Evolutionary conservation across 2,329 filamentous ascomycete genomes (phyloP).

Genomic region (Fusarium sp.): DNA sequence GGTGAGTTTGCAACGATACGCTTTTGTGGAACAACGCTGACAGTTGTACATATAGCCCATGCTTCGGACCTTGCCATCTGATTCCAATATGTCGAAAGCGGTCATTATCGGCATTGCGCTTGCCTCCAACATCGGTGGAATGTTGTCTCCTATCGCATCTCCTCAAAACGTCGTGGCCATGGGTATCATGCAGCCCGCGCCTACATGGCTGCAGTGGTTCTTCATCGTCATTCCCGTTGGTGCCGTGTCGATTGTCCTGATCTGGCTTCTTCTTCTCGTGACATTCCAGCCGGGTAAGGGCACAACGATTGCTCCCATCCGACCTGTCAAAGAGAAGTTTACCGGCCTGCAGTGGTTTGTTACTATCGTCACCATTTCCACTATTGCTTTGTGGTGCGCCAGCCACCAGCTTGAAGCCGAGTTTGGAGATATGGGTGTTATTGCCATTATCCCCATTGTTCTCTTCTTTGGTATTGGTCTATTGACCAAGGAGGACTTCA

Average conservation of each 20-base stretch:
- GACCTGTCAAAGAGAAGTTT: conserved; percentile 88
- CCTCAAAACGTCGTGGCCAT: conserved; percentile 97
- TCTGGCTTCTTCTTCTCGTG: conserved; percentile 87
- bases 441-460: conserved; percentile 94
- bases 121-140: conserved; percentile 94
- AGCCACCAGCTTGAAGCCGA: conserved; percentile 87
- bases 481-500: conserved; percentile 98
- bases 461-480: conserved; percentile 97
- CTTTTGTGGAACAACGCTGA: conserved; percentile 17
- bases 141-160: conserved; percentile 95
- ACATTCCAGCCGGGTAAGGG: conserved; percentile 88
- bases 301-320: conserved; percentile 90
- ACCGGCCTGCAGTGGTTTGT: conserved; percentile 95
- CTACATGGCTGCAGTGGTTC: conserved; percentile 97
- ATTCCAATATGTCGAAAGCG: conserved; percentile 93
- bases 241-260: conserved; percentile 84
- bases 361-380: conserved; percentile 80
- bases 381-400: conserved; percentile 92
- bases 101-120: conserved; percentile 95
- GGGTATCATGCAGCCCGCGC: conserved; percentile 91
- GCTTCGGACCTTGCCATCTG: conserved; percentile 88
- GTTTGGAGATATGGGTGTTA: conserved; percentile 98
- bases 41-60: conserved; percentile 74
- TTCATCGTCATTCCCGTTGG: conserved; percentile 95
- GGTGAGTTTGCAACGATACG: conserved; percentile 58